phyloP scores from a whole-genome alignment of 768 basidiomycete genomes.

The Austroboletus festivus region DNA sequence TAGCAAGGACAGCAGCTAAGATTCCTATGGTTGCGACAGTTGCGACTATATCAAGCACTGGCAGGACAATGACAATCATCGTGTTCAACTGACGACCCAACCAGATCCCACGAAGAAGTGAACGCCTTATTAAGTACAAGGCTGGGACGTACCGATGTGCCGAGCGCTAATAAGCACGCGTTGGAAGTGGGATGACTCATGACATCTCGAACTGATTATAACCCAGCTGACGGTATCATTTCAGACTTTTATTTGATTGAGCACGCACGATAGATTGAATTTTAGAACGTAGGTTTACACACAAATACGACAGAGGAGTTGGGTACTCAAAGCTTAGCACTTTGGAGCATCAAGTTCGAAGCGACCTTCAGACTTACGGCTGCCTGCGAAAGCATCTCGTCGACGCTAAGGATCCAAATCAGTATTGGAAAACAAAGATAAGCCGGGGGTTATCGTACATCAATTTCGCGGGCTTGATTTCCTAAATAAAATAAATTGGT shows the following conservation, averaged over 20 bases:
- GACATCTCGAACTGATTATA: too few species aligned
- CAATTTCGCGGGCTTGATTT: conserved; percentile 80
- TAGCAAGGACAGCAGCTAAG: conserved; percentile 1
- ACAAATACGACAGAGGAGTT: too few species aligned
- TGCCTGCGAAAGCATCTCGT: conserved; percentile 75
- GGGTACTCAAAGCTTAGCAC: conserved; percentile 44
- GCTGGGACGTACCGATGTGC: too few species aligned
- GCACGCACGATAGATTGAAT: too few species aligned
- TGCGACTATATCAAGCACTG: background rate
- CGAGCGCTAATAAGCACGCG: too few species aligned
- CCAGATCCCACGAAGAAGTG: too few species aligned
- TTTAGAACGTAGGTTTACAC: too few species aligned
- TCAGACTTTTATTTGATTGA: too few species aligned
- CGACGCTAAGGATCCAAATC: conserved; percentile 52
- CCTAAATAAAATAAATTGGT: conserved; percentile 42
- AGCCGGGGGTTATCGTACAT: conserved; percentile 50
- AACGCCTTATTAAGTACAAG: too few species aligned
- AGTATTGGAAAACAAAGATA: conserved; percentile 5
- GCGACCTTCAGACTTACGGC: conserved; percentile 52
- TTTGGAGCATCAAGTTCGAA: conserved; percentile 38
- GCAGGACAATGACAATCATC: conserved; percentile 7
- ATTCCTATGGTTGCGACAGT: conserved; percentile 1
- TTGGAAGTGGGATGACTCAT: too few species aligned
- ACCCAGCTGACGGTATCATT: too few species aligned
- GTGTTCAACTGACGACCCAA: too few species aligned